These are phyloP conservation scores for Dendrothele bispora DNA, from an alignment of 768 basidiomycete species.

Conservation along the genomic window DNA sequence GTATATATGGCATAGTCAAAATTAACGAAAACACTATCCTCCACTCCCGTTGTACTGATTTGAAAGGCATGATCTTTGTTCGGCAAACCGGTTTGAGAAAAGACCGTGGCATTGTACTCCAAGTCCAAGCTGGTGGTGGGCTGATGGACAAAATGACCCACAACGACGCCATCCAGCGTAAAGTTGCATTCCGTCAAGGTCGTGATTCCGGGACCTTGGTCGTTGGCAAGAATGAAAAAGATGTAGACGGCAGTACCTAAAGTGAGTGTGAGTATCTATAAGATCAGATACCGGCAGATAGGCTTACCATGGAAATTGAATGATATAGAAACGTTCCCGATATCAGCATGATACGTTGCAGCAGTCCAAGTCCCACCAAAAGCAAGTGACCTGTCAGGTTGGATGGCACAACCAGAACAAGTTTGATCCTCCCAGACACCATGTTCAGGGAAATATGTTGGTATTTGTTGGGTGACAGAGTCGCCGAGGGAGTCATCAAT, in stretches of 20 bases:
- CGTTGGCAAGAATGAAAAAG: constrained; percentile 18
- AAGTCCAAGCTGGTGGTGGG: constrained; percentile 7
- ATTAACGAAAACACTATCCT: background rate
- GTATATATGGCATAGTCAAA: constrained; percentile 7
- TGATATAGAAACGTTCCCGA: constrained; percentile 21
- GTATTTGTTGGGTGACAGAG: constrained; percentile 21
- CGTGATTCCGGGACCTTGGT: constrained; percentile 1
- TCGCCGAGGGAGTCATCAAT: constrained; percentile 38
- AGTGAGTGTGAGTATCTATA: background rate
- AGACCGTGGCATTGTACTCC: constrained; percentile 11
- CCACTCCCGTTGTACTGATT: constrained; percentile 29
- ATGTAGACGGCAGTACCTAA: constrained; percentile 17
- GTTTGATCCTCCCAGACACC: constrained; percentile 25
- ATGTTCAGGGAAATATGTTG: constrained; percentile 23
- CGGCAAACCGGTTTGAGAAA: constrained; percentile 1
- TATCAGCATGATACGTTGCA: constrained; percentile 29
- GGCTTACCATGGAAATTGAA: constrained; percentile 27
- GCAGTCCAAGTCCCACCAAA: constrained; percentile 30
- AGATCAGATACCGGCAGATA: background rate
- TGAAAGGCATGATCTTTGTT: constrained; percentile 24
- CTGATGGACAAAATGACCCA: constrained; percentile 7
- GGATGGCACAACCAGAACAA: constrained; percentile 23
- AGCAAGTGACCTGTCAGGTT: constrained; percentile 17
- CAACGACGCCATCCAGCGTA: constrained; percentile 8
- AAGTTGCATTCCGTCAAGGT: constrained; percentile 12